Evolutionary conservation across 2,329 filamentous ascomycete species (phyloP).

Genomic region (Colletotrichum truncatum): DNA sequence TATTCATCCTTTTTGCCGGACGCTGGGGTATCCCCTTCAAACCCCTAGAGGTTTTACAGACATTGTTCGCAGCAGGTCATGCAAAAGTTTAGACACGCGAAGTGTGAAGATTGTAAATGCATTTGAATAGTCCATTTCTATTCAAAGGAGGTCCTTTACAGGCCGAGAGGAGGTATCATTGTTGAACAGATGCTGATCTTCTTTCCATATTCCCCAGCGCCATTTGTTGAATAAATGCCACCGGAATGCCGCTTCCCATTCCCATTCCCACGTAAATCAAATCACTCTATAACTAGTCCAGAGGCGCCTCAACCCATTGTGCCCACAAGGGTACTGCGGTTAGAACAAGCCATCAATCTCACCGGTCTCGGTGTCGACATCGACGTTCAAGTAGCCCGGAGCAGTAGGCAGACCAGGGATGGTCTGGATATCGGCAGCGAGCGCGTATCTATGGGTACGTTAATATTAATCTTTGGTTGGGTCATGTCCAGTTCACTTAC

Average conservation of each 20-base stretch:
- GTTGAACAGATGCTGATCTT: conserved; percentile 32
- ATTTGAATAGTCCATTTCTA: conserved; percentile 12
- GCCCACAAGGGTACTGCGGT: background rate
- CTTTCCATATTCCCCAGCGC: conserved; percentile 30
- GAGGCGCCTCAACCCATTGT: background rate
- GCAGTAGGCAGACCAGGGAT: conserved; percentile 96
- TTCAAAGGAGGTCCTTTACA: conserved; percentile 5
- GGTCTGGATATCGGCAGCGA: conserved; percentile 97
- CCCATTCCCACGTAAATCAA: conserved; percentile 4
- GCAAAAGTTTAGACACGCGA: background rate
- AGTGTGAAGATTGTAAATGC: background rate
- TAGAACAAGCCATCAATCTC: conserved; percentile 93
- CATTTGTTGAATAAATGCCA: conserved; percentile 34
- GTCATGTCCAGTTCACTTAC: conserved; percentile 56
- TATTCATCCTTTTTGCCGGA: no score
- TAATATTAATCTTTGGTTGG: conserved; percentile 42
- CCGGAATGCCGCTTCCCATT: conserved; percentile 18
- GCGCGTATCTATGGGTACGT: conserved; percentile 73
- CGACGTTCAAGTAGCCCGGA: conserved; percentile 94
- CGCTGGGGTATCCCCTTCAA: no score
- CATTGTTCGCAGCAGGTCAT: no score
- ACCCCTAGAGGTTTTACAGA: no score
- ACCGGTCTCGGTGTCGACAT: conserved; percentile 83
- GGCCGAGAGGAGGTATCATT: conserved; percentile 32
- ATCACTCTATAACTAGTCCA: background rate